These are phyloP conservation scores for Blepharisma japonicum DNA, from an alignment of 73 alveolate species.

Conservation along the genomic window DNA sequence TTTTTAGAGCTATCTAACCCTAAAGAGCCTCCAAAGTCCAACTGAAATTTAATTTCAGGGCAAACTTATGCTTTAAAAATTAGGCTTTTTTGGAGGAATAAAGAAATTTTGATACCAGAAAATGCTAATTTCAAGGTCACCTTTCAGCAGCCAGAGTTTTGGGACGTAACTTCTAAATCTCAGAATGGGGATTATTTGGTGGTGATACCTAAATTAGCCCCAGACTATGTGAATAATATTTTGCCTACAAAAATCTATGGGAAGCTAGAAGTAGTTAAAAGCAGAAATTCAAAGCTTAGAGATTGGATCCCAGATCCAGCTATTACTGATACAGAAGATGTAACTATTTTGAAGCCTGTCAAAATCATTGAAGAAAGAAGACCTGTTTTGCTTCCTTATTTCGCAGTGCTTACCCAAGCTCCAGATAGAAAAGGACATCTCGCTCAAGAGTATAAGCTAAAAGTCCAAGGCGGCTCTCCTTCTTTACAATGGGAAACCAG, in stretches of 20 bases:
- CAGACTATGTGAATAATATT: conserved; percentile 2
- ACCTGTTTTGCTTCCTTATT: conserved; percentile 54
- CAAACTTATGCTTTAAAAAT: not conserved
- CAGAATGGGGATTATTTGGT: not conserved
- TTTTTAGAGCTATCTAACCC: conserved; percentile 12
- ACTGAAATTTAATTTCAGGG: conserved; percentile 26
- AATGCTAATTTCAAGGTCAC: conserved; percentile 7
- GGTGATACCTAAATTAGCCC: not conserved
- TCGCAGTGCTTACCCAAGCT: conserved; percentile 33
- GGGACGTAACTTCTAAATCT: not conserved
- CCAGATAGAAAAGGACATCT: conserved; percentile 33
- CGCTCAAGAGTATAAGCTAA: conserved; percentile 43
- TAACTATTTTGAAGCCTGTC: conserved; percentile 45
- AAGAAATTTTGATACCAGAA: conserved; percentile 10
- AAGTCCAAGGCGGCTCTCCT: conserved; percentile 62
- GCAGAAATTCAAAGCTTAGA: not conserved
- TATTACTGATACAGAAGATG: conserved; percentile 42
- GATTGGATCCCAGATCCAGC: conserved; percentile 1
- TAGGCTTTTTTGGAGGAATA: conserved; percentile 6
- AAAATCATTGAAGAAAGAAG: conserved; percentile 52
- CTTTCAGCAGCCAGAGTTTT: not conserved
- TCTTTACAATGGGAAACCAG: conserved; percentile 42
- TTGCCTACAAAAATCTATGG: conserved; percentile 24
- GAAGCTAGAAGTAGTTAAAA: conserved; percentile 18
- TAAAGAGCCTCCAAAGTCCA: conserved; percentile 1